Percentiles rank a stretch among this genome's conserved stretches.
These are phyloP conservation scores for Salix brachista DNA, from an alignment of 345 rosid genomes.

Conservation along the genomic window DNA sequence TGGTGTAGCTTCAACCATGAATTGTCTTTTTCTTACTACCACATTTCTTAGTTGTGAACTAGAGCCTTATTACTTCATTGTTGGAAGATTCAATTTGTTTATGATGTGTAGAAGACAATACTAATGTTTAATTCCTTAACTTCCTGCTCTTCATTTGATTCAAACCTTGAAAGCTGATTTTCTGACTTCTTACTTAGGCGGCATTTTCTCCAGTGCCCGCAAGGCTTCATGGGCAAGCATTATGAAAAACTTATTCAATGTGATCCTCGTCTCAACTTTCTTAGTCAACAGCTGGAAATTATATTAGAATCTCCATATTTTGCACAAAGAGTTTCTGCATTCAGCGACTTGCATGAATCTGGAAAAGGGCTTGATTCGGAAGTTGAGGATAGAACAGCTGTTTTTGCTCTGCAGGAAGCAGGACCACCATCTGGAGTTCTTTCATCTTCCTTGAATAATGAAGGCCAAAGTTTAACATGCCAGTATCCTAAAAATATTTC, in stretches of 20 bases:
- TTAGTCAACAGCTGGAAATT: conserved; percentile 58
- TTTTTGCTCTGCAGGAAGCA: conserved; percentile 46
- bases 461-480: background rate
- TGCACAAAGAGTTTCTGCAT: conserved; percentile 7
- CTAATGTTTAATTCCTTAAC: background rate
- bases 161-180: background rate
- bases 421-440: conserved; percentile 44
- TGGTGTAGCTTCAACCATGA: background rate
- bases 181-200: conserved; percentile 37
- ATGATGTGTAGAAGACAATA: background rate
- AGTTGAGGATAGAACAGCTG: conserved; percentile 22
- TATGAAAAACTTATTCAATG: conserved; percentile 93
- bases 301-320: background rate
- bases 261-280: conserved; percentile 71
- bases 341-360: conserved; percentile 18
- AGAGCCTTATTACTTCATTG: background rate
- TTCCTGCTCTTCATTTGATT: background rate
- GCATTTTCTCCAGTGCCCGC: conserved; percentile 91
- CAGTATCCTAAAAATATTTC: conserved; percentile 28
- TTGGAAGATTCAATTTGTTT: background rate
- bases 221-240: conserved; percentile 78
- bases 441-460: conserved; percentile 16
- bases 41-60: background rate
- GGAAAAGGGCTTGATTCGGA: conserved; percentile 11
- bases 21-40: background rate